Evolutionary conservation across 805 yeast species (phyloP).

Genomic region (Wickerhamiella australiensis): DNA sequence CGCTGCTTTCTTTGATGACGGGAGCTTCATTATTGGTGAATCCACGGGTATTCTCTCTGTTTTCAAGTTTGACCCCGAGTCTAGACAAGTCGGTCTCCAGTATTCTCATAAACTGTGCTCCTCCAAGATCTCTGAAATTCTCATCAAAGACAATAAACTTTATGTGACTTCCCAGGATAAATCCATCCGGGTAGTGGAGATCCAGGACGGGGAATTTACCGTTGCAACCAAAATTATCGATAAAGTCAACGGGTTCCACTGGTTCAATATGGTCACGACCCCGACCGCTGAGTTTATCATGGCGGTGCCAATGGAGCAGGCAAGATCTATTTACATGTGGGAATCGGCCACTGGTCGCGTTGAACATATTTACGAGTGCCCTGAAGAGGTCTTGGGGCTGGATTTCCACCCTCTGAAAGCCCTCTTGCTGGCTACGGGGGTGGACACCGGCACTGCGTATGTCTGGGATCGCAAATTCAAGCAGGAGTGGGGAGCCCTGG

Average conservation of each 20-base stretch:
- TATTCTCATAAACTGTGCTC: slow-evolving; percentile 17
- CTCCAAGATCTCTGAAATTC: slow-evolving; percentile 20
- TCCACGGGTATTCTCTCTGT: slow-evolving; percentile 13
- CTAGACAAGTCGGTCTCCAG: slow-evolving; percentile 20
- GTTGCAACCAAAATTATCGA: slow-evolving; percentile 49
- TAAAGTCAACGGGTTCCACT: slow-evolving; percentile 68
- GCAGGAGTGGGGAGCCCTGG: slow-evolving; percentile 91
- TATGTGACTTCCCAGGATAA: slow-evolving; percentile 21
- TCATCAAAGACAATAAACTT: neutral
- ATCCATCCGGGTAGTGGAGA: slow-evolving; percentile 24
- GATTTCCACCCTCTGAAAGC: slow-evolving; percentile 76
- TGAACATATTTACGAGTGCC: slow-evolving; percentile 79
- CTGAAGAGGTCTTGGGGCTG: slow-evolving; percentile 74
- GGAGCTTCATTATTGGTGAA: slow-evolving; percentile 1
- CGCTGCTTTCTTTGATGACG: slow-evolving; percentile 11
- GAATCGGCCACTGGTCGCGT: slow-evolving; percentile 81
- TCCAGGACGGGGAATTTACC: slow-evolving; percentile 38
- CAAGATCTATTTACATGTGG: slow-evolving; percentile 87
- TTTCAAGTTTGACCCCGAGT: slow-evolving; percentile 25
- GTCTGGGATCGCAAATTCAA: slow-evolving; percentile 74
- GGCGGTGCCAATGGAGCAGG: slow-evolving; percentile 68
- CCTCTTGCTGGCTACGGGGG: slow-evolving; percentile 67
- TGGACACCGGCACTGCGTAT: slow-evolving; percentile 71
- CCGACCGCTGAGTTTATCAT: slow-evolving; percentile 70
- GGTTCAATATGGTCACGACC: slow-evolving; percentile 72